phyloP scores from a whole-genome alignment of 2,329 filamentous ascomycete genomes.

The Hypomyces rosellus region DNA sequence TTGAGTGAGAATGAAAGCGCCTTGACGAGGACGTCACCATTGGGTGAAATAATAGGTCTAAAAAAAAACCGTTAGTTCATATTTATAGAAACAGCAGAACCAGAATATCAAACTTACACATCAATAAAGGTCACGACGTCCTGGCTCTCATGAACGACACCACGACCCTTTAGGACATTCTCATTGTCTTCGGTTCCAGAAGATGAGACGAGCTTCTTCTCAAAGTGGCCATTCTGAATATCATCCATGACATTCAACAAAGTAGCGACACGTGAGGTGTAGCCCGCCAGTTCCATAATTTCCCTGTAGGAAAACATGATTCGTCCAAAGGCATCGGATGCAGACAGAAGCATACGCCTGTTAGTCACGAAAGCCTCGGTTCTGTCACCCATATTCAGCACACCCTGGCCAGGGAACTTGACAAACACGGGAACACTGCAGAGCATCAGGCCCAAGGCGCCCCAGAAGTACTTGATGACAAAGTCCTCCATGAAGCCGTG shows the following conservation, averaged over 20 bases:
- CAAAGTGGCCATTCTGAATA: constrained; percentile 80
- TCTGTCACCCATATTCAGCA: constrained; percentile 62
- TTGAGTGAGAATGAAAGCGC: constrained; percentile 81
- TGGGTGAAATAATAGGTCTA: constrained; percentile 88
- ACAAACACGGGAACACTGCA: constrained; percentile 96
- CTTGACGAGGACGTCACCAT: constrained; percentile 84
- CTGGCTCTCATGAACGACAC: constrained; percentile 72
- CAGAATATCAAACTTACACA: constrained; percentile 47
- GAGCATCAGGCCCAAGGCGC: constrained; percentile 80
- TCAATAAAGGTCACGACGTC: constrained; percentile 73
- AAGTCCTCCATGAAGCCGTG: constrained; percentile 99
- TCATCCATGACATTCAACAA: constrained; percentile 93
- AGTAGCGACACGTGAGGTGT: constrained; percentile 86
- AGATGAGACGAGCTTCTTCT: constrained; percentile 93
- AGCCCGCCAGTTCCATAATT: constrained; percentile 90
- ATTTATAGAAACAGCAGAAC: neutral
- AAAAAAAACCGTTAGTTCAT: neutral
- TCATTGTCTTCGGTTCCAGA: constrained; percentile 76
- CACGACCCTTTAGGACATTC: constrained; percentile 74
- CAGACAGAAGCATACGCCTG: constrained; percentile 81
- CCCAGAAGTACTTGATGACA: constrained; percentile 99
- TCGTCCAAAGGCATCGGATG: constrained; percentile 90
- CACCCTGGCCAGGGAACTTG: constrained; percentile 68
- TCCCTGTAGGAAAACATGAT: constrained; percentile 99
- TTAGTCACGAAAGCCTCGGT: constrained; percentile 87